These are phyloP conservation scores for Candida awuae DNA, from an alignment of 805 yeast species.

Conservation along the genomic window DNA sequence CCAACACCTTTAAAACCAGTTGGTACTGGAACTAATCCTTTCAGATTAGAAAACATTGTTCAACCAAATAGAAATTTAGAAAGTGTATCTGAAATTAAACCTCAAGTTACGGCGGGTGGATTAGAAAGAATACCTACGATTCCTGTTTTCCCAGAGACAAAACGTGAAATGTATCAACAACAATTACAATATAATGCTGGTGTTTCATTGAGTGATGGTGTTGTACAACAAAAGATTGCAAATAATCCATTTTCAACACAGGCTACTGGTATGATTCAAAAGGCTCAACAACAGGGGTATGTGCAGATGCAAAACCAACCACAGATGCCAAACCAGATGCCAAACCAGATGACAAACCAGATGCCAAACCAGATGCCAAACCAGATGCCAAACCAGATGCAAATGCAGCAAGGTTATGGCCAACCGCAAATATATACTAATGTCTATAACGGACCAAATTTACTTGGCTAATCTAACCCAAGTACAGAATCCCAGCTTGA, in stretches of 20 bases:
- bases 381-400: conserved; percentile 4
- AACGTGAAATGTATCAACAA: conserved; percentile 21
- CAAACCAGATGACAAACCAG: not conserved
- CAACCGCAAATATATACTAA: conserved; percentile 10
- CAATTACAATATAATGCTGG: conserved; percentile 10
- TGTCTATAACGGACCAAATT: conserved; percentile 26
- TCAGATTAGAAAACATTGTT: conserved; percentile 27
- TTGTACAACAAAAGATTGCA: conserved; percentile 13
- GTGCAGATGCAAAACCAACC: conserved; percentile 6
- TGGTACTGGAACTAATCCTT: conserved; percentile 54
- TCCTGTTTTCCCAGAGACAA: conserved; percentile 64
- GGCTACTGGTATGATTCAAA: conserved; percentile 7
- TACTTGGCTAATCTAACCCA: conserved; percentile 13
- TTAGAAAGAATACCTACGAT: conserved; percentile 56
- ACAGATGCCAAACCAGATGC: conserved; percentile 10
- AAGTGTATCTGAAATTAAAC: conserved; percentile 24
- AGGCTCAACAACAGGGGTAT: conserved; percentile 7
- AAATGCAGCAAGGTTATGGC: conserved; percentile 5
- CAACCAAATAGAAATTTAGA: conserved; percentile 17
- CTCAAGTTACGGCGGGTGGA: conserved; percentile 67
- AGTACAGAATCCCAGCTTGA: too few relatives aligned
- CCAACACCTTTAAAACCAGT: conserved; percentile 8
- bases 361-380: conserved; percentile 10
- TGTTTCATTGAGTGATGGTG: conserved; percentile 4
- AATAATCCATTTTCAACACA: conserved; percentile 17